Evolutionary conservation across 2,329 filamentous ascomycete species (phyloP).

Genomic region (Dendrostoma leiphaemia): DNA sequence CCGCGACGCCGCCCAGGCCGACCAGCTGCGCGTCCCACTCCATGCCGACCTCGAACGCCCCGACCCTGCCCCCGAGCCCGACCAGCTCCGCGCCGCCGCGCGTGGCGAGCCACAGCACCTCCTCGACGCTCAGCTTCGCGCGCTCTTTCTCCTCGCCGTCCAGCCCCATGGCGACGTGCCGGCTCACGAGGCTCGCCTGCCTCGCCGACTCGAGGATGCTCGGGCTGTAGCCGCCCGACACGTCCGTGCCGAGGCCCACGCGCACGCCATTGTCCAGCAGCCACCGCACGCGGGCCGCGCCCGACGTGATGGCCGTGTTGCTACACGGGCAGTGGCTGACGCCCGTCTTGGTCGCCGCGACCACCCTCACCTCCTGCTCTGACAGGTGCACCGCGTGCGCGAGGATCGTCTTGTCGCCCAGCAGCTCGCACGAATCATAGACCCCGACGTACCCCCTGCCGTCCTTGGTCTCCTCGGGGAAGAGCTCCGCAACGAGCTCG

Average conservation of each 20-base stretch:
- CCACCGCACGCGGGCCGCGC: slow-evolving; percentile 71
- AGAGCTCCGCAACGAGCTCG: slow-evolving; percentile 65
- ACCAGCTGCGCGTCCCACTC: slow-evolving; percentile 90
- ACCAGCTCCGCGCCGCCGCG: slow-evolving; percentile 82
- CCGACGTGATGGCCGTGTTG: slow-evolving; percentile 80
- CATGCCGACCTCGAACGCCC: slow-evolving; percentile 82
- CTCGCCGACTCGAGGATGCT: slow-evolving; percentile 80
- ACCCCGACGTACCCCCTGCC: slow-evolving; percentile 63
- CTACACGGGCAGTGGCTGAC: slow-evolving; percentile 85
- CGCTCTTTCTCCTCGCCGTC: slow-evolving; percentile 33
- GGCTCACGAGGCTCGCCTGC: slow-evolving; percentile 75
- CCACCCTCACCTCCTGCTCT: slow-evolving; percentile 62
- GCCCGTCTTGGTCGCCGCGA: slow-evolving; percentile 61
- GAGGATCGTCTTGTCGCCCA: slow-evolving; percentile 73
- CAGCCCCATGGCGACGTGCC: slow-evolving; percentile 62
- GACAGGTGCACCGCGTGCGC: slow-evolving; percentile 81
- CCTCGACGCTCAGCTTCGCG: slow-evolving; percentile 75
- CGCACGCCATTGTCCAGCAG: slow-evolving; percentile 72
- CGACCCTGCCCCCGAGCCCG: slow-evolving; percentile 68
- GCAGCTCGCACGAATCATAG: slow-evolving; percentile 71
- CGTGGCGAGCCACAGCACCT: slow-evolving; percentile 84
- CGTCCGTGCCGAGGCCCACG: slow-evolving; percentile 86
- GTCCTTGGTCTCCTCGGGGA: slow-evolving; percentile 48
- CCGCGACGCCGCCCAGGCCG: slow-evolving; percentile 52
- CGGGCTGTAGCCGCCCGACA: slow-evolving; percentile 82